phyloP scores from a whole-genome alignment of 495 filamentous ascomycete genomes.

The Penicillium dipodomyicola region DNA sequence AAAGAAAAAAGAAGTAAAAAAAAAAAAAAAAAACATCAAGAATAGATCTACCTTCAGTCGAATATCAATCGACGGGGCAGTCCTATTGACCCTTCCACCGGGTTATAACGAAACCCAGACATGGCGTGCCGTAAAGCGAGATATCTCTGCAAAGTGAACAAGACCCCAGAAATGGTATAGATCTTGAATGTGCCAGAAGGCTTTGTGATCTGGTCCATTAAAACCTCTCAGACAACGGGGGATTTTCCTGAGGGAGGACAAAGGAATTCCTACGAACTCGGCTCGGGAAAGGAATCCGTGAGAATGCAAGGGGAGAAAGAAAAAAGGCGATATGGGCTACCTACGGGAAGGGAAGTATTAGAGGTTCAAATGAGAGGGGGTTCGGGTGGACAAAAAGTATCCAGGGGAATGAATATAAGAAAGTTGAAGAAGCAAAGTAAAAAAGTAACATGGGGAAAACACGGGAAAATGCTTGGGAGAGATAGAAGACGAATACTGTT shows the following conservation, averaged over 20 bases:
- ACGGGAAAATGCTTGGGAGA: conserved; percentile 1
- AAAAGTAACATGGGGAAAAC: conserved; percentile 6
- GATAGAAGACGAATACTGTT: not conserved
- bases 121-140: not conserved
- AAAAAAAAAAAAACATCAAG: no score
- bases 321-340: not conserved
- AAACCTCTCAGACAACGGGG: no score
- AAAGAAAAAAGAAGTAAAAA: not conserved
- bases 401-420: not conserved
- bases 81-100: not conserved
- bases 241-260: not conserved
- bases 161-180: not conserved
- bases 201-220: not conserved
- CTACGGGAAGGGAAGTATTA: not conserved
- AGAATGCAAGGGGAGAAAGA: not conserved
- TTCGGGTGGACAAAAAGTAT: not conserved
- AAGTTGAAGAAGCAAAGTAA: conserved; percentile 5
- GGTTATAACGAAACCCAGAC: not conserved
- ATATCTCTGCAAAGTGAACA: not conserved
- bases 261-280: not conserved
- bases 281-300: conserved; percentile 1
- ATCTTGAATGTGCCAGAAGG: not conserved
- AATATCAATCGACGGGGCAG: not conserved
- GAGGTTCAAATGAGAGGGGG: not conserved
- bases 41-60: not conserved